These are phyloP conservation scores for Asterochloris erici DNA, from an alignment of 139 green algal genomes.

Conservation along the genomic window DNA sequence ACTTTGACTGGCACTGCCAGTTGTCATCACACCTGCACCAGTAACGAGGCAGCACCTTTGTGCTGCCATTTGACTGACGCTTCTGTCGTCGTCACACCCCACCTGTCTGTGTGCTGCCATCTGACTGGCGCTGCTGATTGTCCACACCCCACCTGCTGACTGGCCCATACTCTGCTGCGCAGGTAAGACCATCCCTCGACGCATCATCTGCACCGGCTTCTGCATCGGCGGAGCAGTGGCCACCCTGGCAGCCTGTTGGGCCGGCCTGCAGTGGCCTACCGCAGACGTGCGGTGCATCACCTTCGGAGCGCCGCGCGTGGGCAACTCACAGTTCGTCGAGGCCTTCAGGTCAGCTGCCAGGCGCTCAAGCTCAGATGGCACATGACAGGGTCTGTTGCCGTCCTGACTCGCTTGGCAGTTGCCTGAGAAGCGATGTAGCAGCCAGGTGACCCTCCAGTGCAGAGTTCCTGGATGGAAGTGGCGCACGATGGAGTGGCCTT, in stretches of 20 bases:
- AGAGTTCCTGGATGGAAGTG: too few species aligned
- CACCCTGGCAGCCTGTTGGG: conserved; percentile 21
- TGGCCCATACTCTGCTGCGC: neutral
- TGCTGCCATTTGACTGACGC: too few species aligned
- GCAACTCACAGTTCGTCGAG: conserved; percentile 8
- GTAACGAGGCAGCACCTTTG: too few species aligned
- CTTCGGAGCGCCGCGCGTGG: conserved; percentile 13
- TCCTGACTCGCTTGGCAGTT: neutral
- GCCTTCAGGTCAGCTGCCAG: neutral
- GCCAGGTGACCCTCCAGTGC: too few species aligned
- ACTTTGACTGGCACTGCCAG: too few species aligned
- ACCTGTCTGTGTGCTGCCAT: neutral
- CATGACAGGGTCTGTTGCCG: neutral
- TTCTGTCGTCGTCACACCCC: too few species aligned
- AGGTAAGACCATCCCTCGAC: conserved; percentile 9
- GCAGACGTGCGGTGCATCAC: conserved; percentile 25
- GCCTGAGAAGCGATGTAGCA: neutral
- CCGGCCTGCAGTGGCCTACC: conserved; percentile 13
- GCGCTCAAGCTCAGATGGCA: neutral
- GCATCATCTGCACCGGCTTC: conserved; percentile 28
- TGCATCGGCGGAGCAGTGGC: conserved; percentile 20
- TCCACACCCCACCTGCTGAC: neutral
- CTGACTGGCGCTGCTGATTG: too few species aligned
- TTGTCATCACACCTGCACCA: too few species aligned
- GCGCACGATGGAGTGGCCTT: too few species aligned